phyloP scores from a whole-genome alignment of 1,139 yeast genomes.

The Nakaseomyces glabratus region DNA sequence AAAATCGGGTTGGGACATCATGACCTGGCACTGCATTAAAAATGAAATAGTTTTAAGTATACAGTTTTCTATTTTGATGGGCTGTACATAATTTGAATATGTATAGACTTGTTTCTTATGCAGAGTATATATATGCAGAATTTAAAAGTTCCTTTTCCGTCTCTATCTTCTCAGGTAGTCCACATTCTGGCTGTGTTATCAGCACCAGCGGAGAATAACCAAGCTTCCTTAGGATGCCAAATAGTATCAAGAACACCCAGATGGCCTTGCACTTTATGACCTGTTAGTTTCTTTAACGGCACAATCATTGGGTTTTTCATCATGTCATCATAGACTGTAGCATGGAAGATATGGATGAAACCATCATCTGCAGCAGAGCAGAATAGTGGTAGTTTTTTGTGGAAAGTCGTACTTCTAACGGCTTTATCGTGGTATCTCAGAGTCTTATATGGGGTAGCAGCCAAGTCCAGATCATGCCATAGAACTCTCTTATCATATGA shows the following conservation, averaged over 20 bases:
- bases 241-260: conserved; percentile 82
- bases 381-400: conserved; percentile 81
- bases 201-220: conserved; percentile 98
- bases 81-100: too few relatives aligned
- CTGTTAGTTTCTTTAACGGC: conserved; percentile 88
- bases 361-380: conserved; percentile 98
- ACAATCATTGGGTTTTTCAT: conserved; percentile 93
- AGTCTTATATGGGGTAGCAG: conserved; percentile 88
- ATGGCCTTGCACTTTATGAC: conserved; percentile 74
- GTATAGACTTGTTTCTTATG: too few relatives aligned
- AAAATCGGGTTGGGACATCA: too few relatives aligned
- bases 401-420: conserved; percentile 80
- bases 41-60: too few relatives aligned
- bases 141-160: too few relatives aligned
- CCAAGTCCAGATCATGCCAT: conserved; percentile 94
- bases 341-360: conserved; percentile 86
- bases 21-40: too few relatives aligned
- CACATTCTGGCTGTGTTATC: conserved; percentile 94
- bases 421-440: conserved; percentile 92
- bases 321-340: conserved; percentile 90
- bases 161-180: too few relatives aligned
- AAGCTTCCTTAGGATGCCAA: conserved; percentile 98
- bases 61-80: too few relatives aligned
- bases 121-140: too few relatives aligned
- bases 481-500: conserved; percentile 91